Percentiles rank a stretch among this genome's conserved stretches.
Conservation (phyloP, 495 filamentous ascomycete species). For the Penicillium roqueforti region DNA sequence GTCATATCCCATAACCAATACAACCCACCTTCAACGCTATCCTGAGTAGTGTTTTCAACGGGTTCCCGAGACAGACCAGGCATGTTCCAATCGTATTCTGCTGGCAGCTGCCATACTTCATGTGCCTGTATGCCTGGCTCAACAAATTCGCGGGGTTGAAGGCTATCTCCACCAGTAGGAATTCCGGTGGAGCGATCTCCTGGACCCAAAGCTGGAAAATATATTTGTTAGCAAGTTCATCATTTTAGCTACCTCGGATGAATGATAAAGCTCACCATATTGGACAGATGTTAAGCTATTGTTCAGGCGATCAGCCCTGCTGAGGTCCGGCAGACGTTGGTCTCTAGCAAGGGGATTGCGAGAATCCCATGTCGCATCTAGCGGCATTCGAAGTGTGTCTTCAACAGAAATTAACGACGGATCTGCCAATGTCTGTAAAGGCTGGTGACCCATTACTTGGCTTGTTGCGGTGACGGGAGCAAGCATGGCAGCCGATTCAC, state of each 20-base stretch:
- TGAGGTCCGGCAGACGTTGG: conserved; percentile 9
- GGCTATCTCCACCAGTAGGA: neutral
- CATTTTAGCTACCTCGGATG: neutral
- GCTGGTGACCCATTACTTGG: neutral
- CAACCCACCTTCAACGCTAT: conserved; percentile 18
- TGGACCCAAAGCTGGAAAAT: neutral
- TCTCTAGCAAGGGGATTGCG: conserved; percentile 3
- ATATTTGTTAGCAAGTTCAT: neutral
- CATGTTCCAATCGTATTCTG: neutral
- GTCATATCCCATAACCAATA: conserved; percentile 31
- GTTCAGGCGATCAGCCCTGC: conserved; percentile 20
- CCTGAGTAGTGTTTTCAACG: conserved; percentile 1
- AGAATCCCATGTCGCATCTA: conserved; percentile 13
- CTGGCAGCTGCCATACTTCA: neutral
- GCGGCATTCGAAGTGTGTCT: conserved; percentile 25
- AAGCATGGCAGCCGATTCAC: conserved; percentile 25
- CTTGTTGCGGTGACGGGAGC: conserved; percentile 15
- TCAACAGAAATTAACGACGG: conserved; percentile 19
- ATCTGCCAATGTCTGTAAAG: conserved; percentile 4
- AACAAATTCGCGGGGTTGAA: neutral
- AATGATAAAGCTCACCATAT: conserved; percentile 14
- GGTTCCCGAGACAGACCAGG: neutral
- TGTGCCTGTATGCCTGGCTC: neutral
- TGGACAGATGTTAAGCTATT: conserved; percentile 27
- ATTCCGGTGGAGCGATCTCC: neutral